Evolutionary conservation across 2,329 filamentous ascomycete genomes (phyloP).

Genomic region (Metarhizium album): DNA sequence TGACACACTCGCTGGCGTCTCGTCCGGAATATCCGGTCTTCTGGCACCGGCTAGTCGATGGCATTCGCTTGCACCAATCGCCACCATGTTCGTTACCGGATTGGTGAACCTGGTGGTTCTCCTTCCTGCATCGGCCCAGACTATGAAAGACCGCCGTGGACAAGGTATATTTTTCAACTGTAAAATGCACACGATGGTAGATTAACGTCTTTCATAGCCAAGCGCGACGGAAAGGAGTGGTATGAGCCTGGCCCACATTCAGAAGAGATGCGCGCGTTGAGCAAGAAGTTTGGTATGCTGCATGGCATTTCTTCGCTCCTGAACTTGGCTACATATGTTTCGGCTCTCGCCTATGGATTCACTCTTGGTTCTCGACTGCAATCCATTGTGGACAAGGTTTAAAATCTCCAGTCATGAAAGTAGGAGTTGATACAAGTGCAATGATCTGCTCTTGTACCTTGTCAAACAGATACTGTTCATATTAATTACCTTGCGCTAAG

Average conservation of each 20-base stretch:
- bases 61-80: constrained; percentile 57
- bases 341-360: constrained; percentile 67
- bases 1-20: constrained; percentile 35
- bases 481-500: background rate
- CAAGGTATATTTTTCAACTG: constrained; percentile 49
- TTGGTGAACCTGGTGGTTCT: constrained; percentile 60
- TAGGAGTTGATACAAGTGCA: background rate
- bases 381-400: constrained; percentile 21
- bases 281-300: constrained; percentile 65
- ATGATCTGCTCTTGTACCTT: background rate
- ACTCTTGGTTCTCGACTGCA: constrained; percentile 55
- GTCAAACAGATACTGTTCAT: background rate
- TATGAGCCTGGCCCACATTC: constrained; percentile 72
- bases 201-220: constrained; percentile 42
- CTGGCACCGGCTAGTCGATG: constrained; percentile 50
- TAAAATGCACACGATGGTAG: background rate
- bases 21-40: constrained; percentile 41
- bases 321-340: constrained; percentile 61
- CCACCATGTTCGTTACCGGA: constrained; percentile 58
- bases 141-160: constrained; percentile 65
- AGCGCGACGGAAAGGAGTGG: constrained; percentile 78
- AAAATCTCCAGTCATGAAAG: background rate
- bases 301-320: constrained; percentile 75
- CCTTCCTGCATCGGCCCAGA: constrained; percentile 62
- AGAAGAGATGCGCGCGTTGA: constrained; percentile 70